Percentiles rank a stretch among this genome's conserved stretches.
Evolutionary conservation across 164 flowering plant genomes (phyloP).

Genomic region (Saururus chinensis): DNA sequence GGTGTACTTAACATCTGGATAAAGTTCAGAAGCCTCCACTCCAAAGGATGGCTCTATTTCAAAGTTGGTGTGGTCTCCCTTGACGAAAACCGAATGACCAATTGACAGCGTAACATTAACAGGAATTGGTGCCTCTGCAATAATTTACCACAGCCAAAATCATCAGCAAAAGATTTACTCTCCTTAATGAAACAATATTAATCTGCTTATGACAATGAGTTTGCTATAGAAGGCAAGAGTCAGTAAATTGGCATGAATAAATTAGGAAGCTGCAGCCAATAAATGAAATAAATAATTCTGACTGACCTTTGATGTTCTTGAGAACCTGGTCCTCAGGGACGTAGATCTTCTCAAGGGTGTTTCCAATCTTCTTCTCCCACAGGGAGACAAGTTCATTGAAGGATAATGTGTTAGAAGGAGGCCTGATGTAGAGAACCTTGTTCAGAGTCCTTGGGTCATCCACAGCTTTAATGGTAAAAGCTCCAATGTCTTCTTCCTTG

Average conservation of each 20-base stretch:
- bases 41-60: conserved; percentile 43
- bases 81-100: conserved; percentile 14
- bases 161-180: too few species aligned
- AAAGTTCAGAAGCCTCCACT: conserved; percentile 43
- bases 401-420: conserved; percentile 34
- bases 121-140: neutral
- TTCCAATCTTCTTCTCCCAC: conserved; percentile 67
- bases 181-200: too few species aligned
- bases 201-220: too few species aligned
- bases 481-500: neutral
- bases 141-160: too few species aligned
- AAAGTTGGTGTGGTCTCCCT: conserved; percentile 42
- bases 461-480: neutral
- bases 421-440: conserved; percentile 42
- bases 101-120: neutral
- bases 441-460: conserved; percentile 18
- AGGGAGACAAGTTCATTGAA: conserved; percentile 51
- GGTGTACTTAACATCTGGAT: conserved; percentile 40
- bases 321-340: conserved; percentile 52
- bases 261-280: too few species aligned
- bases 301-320: conserved; percentile 45
- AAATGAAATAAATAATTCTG: too few species aligned
- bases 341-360: conserved; percentile 42
- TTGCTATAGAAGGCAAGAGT: neutral
- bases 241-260: neutral